Evolutionary conservation across 176 grass and related monocot species (phyloP), one percentile per base, ranked within the genome.

Genomic region (Alloteropsis semialata): DNA sequence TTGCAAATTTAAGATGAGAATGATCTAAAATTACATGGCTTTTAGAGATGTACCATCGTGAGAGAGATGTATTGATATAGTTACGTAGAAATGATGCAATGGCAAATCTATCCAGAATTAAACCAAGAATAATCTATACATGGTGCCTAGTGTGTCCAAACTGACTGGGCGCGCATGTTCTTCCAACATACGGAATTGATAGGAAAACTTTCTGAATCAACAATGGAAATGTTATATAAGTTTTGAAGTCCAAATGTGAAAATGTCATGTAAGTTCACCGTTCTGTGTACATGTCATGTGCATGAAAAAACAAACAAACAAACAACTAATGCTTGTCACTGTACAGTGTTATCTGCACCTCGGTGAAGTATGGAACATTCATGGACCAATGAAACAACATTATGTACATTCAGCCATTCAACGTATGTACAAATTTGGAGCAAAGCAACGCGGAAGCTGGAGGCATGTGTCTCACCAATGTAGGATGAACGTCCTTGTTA

Each of bases 241-340:
- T 36, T 21, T 2, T 8, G 24, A n/a, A n/a, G 53, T 55, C 53
- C 53, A 55, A 24, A 55, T 55, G 53, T 55, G 21, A 5, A 58
- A 27, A 27, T 58, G 55, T 24, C 9, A 25, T 13, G 42, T 5
- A 14, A 62, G 17, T 44, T 76, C 51, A 82, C 13, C 64, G 18
- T 74, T 64, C 42, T 75, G 44, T 77, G 37, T 54, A 42, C 9
- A 68, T 42, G 49, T 77, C 8, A 49, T 48, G 37, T 73, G 22
- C 30, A 82, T 72, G 72, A 22, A 13, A 90, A 86, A 17, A n/a
- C n/a, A n/a, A 82, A 82, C 72, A 78, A 82, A 90, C 72, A 82
- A 89, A 86, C 78, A 76, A 21, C 37, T 49, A 65, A 82, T 74
- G 39, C 11, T 27, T 73, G 49, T 66, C 66, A 72, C 24, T 45